Evolutionary conservation across 768 basidiomycete genomes (phyloP), one percentile per base, ranked within the genome.

Genomic region (Boletus edulis): DNA sequence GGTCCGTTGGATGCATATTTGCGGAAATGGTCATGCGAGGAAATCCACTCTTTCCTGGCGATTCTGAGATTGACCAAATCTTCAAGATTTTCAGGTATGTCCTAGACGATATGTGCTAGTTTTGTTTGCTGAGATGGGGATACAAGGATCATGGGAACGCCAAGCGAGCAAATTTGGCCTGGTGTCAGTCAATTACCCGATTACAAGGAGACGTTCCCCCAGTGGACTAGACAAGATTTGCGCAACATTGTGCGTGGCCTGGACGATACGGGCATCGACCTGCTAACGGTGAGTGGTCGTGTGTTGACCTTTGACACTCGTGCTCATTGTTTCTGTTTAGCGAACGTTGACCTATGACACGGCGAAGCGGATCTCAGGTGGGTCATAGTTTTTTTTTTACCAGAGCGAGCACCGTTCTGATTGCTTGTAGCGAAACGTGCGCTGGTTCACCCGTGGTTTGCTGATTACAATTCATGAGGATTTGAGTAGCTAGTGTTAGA

Each of bases 51-150:
- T 99, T 99, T 81, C 96, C 97, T 22, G 97, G 97, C 5, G 97
- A 99, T 75, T 98, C 97, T 27, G 97, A 99, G 75, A 99, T 98
- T 67, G 97, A 99, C 74, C 97, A 99, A 77, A 98, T 98, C 60
- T 98, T 98, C 83, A 89, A 93, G 73, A 99, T 99, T 66, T 99
- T 98, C 81, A 84, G 92, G 97, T 95, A 58, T 49, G 59, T 54
- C 12, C 22, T 14, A 27, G 27, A 18, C 13, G 40, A 18, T 7
- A 24, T 15, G 38, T 41, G 38, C 14, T 46, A 32, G 17, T 4
- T 12, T 31, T 35, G 3, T 24, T 46, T 48, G 42, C 54, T 60
- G 44, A 51, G 32, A 56, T 24, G n/a, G 42, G 27, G 32, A 14
- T 10, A 53, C 27, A 62, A 98, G 97, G 65, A 83, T 97, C 29